Conservation (phyloP, 768 basidiomycete genomes). For the Rhodotorula babjevae region DNA sequence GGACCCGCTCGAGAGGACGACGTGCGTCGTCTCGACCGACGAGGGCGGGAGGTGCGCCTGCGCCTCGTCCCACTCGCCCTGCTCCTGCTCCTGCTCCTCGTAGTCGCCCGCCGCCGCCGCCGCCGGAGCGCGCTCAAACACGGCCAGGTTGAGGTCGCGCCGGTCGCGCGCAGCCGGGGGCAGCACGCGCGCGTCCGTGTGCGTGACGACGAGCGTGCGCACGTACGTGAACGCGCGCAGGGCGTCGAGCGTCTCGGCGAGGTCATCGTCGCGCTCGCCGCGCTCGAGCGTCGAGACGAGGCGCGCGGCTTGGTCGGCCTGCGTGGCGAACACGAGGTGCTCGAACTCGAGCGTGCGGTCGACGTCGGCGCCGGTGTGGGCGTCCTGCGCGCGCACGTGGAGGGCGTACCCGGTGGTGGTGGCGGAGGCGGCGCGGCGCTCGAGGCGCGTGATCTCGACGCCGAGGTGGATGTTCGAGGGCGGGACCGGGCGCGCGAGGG, state of each 20-base stretch:
- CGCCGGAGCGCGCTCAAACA: background rate
- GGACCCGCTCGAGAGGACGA: conserved; percentile 52
- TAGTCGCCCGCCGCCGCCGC: background rate
- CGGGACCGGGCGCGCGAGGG: conserved; percentile 52
- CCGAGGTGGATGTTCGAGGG: conserved; percentile 56
- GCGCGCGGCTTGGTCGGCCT: conserved; percentile 61
- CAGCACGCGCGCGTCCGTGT: conserved; percentile 60
- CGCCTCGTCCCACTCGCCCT: background rate
- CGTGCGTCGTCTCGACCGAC: conserved; percentile 70
- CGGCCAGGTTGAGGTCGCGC: conserved; percentile 62
- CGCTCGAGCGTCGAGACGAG: conserved; percentile 49
- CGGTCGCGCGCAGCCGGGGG: conserved; percentile 55
- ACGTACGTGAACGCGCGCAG: conserved; percentile 58
- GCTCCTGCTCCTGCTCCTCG: background rate
- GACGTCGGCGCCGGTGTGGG: background rate
- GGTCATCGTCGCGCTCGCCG: background rate
- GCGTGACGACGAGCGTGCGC: conserved; percentile 57
- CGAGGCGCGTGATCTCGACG: conserved; percentile 54
- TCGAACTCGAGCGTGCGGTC: conserved; percentile 47
- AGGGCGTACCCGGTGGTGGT: background rate
- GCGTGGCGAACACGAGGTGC: conserved; percentile 68
- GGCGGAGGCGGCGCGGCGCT: conserved; percentile 26
- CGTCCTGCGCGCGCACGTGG: background rate
- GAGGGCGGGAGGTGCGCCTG: conserved; percentile 47
- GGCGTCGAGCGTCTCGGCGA: conserved; percentile 49